Conservation (phyloP, 768 basidiomycete genomes). For the Collybiopsis confluens region DNA sequence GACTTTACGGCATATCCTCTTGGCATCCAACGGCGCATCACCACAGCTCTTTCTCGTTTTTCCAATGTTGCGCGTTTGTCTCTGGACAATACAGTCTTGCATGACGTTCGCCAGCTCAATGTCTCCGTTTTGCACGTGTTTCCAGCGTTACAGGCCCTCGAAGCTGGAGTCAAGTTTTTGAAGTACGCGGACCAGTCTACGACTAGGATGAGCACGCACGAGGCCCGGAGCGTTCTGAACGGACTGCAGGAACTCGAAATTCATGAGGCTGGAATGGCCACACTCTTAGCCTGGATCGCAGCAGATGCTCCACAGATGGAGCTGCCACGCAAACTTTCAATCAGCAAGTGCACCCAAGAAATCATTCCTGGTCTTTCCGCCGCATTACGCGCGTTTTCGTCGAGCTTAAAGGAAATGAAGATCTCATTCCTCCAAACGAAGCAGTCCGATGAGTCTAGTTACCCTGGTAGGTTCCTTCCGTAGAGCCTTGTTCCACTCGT, state of each 20-base stretch:
- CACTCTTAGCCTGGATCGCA: not conserved
- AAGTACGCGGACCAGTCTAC: not conserved
- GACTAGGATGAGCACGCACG: not conserved
- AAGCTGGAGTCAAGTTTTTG: not conserved
- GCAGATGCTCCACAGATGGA: not conserved
- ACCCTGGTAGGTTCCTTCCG: too few species aligned
- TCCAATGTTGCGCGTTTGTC: not conserved
- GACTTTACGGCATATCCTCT: slow-evolving; percentile 1
- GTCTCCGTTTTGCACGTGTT: not conserved
- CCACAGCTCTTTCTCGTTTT: not conserved
- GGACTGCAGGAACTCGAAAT: not conserved
- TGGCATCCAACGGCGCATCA: not conserved
- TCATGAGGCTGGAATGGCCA: not conserved
- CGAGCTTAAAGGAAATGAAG: not conserved
- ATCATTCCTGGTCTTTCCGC: not conserved
- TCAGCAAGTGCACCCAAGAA: not conserved
- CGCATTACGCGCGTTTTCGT: not conserved
- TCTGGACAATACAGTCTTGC: not conserved
- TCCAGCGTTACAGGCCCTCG: not conserved
- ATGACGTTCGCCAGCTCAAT: slow-evolving; percentile 1
- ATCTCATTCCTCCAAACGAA: not conserved
- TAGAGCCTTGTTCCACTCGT: too few species aligned
- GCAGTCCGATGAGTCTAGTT: too few species aligned
- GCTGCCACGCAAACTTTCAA: not conserved
- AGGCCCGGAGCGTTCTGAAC: not conserved